phyloP scores from a whole-genome alignment of 257 asterid species.

The Cynanchum wilfordii region DNA sequence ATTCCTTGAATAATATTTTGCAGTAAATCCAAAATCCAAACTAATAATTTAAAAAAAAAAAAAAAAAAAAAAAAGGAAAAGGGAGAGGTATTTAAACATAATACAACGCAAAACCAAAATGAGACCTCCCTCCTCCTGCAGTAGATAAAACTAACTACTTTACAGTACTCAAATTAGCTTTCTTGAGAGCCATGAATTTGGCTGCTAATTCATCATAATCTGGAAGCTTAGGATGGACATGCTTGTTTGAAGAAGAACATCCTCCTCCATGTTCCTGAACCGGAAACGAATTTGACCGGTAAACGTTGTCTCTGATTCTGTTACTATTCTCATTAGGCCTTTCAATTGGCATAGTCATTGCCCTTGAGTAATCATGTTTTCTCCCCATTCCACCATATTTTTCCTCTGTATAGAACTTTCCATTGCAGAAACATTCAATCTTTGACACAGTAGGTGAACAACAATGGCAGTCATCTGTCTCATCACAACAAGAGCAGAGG shows the following conservation, averaged over 20 bases:
- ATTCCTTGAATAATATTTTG: not conserved
- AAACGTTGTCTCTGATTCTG: constrained; percentile 19
- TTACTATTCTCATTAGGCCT: constrained; percentile 23
- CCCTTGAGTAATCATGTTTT: constrained; percentile 22
- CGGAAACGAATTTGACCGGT: constrained; percentile 48
- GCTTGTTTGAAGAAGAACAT: constrained; percentile 25
- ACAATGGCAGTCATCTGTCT: not conserved
- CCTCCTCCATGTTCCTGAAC: constrained; percentile 16
- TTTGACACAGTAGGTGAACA: constrained; percentile 6
- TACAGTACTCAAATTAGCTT: constrained; percentile 28
- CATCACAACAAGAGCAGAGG: constrained; percentile 11
- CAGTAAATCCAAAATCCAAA: not conserved
- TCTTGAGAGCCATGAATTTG: constrained; percentile 63
- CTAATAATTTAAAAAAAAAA: too few relatives aligned
- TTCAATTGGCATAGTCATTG: constrained; percentile 44
- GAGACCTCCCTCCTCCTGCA: not conserved
- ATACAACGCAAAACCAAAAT: not conserved
- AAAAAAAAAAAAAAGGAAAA: not conserved
- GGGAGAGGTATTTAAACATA: not conserved
- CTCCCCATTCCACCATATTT: not conserved
- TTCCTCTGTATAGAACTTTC: not conserved
- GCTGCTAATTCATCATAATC: constrained; percentile 74
- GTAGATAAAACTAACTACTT: not conserved
- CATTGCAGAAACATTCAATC: not conserved
- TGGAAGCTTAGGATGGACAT: constrained; percentile 90